Evolutionary conservation across 2,329 filamentous ascomycete genomes (phyloP).

Genomic region (Epichloe bromicola): DNA sequence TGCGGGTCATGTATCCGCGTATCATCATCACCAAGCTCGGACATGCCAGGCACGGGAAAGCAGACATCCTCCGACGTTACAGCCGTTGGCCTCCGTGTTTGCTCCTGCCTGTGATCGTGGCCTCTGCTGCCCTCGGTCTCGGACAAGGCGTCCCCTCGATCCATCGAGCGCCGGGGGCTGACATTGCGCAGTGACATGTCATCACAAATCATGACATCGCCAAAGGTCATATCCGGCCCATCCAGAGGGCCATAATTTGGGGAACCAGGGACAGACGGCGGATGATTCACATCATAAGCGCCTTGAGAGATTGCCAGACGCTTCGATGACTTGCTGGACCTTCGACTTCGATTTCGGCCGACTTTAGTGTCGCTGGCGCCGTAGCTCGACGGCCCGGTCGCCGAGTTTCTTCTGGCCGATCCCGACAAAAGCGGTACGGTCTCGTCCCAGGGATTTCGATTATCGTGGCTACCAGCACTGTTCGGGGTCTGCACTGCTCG

Average conservation of each 20-base stretch:
- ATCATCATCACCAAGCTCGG: constrained; percentile 72
- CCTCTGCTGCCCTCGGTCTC: constrained; percentile 13
- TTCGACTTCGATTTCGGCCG: constrained; percentile 26
- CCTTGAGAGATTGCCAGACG: constrained; percentile 21
- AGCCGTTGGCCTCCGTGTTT: constrained; percentile 36
- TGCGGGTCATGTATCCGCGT: constrained; percentile 31
- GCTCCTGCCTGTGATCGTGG: constrained; percentile 17
- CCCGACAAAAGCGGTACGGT: constrained; percentile 40
- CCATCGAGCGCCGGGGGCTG: constrained; percentile 16
- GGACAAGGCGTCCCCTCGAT: constrained; percentile 20
- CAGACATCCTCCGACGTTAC: constrained; percentile 80
- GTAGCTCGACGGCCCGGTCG: constrained; percentile 22
- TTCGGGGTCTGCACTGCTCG: constrained; percentile 23
- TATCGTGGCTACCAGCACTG: constrained; percentile 35
- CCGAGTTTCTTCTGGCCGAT: constrained; percentile 12
- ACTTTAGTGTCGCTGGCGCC: constrained; percentile 27
- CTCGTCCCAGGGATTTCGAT: constrained; percentile 33
- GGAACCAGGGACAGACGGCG: constrained; percentile 53
- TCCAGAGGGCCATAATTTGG: constrained; percentile 38
- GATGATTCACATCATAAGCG: constrained; percentile 52
- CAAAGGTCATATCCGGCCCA: constrained; percentile 43
- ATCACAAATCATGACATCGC: constrained; percentile 59
- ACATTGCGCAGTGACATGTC: constrained; percentile 34
- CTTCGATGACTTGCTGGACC: constrained; percentile 39
- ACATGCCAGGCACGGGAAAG: constrained; percentile 62